Conservation (phyloP, 176 grass and related monocot species). For the Zea luxurians region DNA sequence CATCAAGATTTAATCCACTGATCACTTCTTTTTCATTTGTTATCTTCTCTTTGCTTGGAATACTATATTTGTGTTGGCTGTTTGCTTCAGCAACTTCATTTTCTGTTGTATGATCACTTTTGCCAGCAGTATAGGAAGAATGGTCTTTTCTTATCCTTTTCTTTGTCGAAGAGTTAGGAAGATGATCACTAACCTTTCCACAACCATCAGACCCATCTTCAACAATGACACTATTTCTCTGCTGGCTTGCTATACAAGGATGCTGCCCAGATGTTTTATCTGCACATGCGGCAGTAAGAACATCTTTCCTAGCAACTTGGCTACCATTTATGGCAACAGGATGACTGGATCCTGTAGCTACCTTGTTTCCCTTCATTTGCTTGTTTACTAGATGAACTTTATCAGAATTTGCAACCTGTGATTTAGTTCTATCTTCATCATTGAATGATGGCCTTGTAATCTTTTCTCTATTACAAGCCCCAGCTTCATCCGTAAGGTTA, state of each 20-base stretch:
- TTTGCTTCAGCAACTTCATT: constrained; percentile 9
- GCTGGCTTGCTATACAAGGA: constrained; percentile 40
- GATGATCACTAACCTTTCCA: constrained; percentile 19
- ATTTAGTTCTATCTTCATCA: constrained; percentile 23
- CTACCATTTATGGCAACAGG: constrained; percentile 12
- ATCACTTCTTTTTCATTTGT: constrained; percentile 39
- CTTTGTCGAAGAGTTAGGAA: constrained; percentile 12
- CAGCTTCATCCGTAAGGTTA: constrained; percentile 27
- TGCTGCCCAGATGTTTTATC: constrained; percentile 20
- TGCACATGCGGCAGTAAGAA: neutral
- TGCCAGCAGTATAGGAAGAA: constrained; percentile 23
- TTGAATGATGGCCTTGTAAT: constrained; percentile 7
- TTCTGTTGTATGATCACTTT: constrained; percentile 16
- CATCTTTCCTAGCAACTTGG: constrained; percentile 28
- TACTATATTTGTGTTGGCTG: constrained; percentile 21
- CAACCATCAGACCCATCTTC: constrained; percentile 42
- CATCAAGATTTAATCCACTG: constrained; percentile 27
- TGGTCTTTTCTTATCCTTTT: constrained; percentile 36
- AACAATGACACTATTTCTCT: constrained; percentile 40
- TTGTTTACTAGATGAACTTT: constrained; percentile 30
- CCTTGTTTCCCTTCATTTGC: constrained; percentile 37
- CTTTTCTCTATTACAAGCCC: constrained; percentile 37
- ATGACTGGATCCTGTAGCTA: constrained; percentile 26
- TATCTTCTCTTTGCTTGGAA: constrained; percentile 28
- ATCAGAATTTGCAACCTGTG: constrained; percentile 29